Base-by-base conservation (phyloP, 1,139 yeast species). In the Yamadazyma aaseri region DNA sequence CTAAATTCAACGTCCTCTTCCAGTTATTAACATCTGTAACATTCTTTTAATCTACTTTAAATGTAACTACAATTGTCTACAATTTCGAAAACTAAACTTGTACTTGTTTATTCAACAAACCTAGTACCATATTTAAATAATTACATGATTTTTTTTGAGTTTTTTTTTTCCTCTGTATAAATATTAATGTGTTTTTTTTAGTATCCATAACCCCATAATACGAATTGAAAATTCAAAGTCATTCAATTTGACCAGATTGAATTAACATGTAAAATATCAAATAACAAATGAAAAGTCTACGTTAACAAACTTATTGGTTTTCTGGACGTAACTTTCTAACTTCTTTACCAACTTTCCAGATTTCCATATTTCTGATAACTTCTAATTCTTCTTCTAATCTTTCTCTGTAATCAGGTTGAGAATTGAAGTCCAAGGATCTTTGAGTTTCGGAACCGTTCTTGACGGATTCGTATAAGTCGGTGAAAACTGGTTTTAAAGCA, bases 321-420 rank as follows among this genome's bases (percentile, higher is more conserved):
- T 92, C 97, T 57, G 97, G 98, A 76, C 97, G 90, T 70, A 92
- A 83, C 76, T 90, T 90, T 82, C 98, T 90, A 55, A 92, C 98
- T 78, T 92, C 97, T 79, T 90, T 90, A 65, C 98, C 98, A 55
- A 94, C 98, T 65, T 71, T 85, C 98, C 98, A 92, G 92, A 92
- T 92, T 79, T 92, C 98, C 85, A 90, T 87, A 62, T 77, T 77
- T 79, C 97, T 86, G 76, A 92, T 92, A 62, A 77, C 78, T 71
- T 84, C 79, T 64, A 92, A 81, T 77, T 92, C 98, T 65, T 74
- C 76, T 76, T 90, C 97, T 65, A 90, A 82, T 76, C 81, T 89
- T 59, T 81, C 96, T 73, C 98, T 84, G 94, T 92, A 92, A 75
- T 94, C 96, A 46, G 90, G 76, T 71, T 85, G 95, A 50, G 96